Conservation (phyloP, 179 eudicot species). For the Camellia oleifera region DNA sequence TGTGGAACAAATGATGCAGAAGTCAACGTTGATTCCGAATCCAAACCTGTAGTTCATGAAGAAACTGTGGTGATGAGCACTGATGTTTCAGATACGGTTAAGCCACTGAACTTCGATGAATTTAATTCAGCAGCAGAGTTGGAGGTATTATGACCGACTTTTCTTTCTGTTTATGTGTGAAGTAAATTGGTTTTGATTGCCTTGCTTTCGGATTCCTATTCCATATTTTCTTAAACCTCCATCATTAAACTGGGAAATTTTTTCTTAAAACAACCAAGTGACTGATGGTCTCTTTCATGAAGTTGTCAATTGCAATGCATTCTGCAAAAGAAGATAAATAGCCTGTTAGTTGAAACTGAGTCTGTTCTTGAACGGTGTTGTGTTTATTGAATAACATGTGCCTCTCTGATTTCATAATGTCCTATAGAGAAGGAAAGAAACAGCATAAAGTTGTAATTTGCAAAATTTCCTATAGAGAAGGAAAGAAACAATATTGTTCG, state of each 20-base stretch:
- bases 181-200: neutral
- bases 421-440: neutral
- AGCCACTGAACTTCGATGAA: constrained; percentile 62
- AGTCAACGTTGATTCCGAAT: constrained; percentile 14
- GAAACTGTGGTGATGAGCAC: constrained; percentile 22
- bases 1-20: constrained; percentile 13
- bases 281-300: neutral
- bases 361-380: neutral
- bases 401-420: neutral
- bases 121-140: constrained; percentile 56
- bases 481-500: too few species aligned
- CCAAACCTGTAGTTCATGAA: constrained; percentile 26
- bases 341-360: neutral
- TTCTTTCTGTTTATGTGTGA: neutral
- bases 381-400: neutral
- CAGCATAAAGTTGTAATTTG: neutral
- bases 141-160: constrained; percentile 45
- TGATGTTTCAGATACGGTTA: constrained; percentile 26
- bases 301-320: neutral
- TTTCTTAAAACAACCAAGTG: neutral
- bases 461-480: too few species aligned
- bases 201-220: neutral
- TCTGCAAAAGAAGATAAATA: neutral
- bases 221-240: too few species aligned
- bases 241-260: neutral